Base-by-base conservation (phyloP, 2,329 filamentous ascomycete species). In the Aspergillus caelatus region DNA sequence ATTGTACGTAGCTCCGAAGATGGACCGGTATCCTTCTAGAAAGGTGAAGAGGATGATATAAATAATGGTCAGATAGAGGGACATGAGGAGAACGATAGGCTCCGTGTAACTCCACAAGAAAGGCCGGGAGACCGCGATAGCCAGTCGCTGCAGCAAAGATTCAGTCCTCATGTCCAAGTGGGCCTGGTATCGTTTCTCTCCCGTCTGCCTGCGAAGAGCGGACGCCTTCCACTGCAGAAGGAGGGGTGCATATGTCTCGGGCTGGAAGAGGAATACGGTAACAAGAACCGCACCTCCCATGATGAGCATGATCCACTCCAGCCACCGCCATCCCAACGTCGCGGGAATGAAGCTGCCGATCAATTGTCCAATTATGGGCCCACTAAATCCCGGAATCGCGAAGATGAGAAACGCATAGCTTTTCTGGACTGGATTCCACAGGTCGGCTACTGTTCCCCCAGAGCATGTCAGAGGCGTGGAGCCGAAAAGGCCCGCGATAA, bases 351-450 rank as follows among this genome's bases (percentile, higher is more conserved):
- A 70, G 12, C 62, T 62, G 4, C 66, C 68, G 3, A 71, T 70
- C 1, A 72, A 62, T 28, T 60, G 63, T 0, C 68, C 67, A 9
- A 74, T 52, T 16, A 73, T 65, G 0, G 69, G 68, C 57, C 78
- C 75, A 4, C 67, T 65, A 43, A 80, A 80, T 2, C 80, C 81
- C 0, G 78, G 78, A 66, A 81, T 82, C 0, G 83, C 80, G 60
- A 84, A 84, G 1, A 84, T 67, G 0, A 83, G 83, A 60, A 86
- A 85, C 2, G 79, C 79, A 82, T 0, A 81, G 79, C 52, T 81
- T 76, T 66, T 85, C 80, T 28, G 81, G 68, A 0, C 32, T 12
- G 81, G 76, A 48, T 74, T 74, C 71, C 81, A 85, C 21, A 84
- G 71, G 63, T 85, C 83, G 3, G 75, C 72, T 2, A 84, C 74